Conservation (phyloP, 306 rosid genomes). For the Cucurbita maxima region DNA sequence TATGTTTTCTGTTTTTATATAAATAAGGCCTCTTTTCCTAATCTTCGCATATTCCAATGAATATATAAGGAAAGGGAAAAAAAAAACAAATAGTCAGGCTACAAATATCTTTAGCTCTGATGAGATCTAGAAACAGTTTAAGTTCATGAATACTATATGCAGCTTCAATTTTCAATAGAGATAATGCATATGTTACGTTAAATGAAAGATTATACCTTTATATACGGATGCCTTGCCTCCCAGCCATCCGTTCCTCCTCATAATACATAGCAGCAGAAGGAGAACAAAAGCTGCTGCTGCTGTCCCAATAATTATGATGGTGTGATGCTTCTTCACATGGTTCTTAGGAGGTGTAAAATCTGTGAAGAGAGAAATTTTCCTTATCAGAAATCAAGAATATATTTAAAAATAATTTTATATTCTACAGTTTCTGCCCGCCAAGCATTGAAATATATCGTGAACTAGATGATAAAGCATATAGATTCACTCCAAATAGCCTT, state of each 20-base stretch:
- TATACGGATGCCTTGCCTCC: constrained; percentile 45
- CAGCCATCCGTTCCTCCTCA: constrained; percentile 52
- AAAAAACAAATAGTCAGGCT: background rate
- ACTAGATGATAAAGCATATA: background rate
- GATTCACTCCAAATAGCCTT: background rate
- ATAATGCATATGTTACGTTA: background rate
- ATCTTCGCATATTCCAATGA: background rate
- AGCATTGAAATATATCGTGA: background rate
- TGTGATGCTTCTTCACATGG: constrained; percentile 10
- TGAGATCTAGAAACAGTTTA: background rate
- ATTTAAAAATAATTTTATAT: background rate
- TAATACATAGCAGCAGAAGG: constrained; percentile 26
- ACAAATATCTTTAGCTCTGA: background rate
- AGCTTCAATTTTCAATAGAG: background rate
- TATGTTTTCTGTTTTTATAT: background rate
- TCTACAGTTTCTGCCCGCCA: background rate
- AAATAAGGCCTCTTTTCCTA: too few relatives aligned
- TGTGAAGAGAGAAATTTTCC: constrained; percentile 15
- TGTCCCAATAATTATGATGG: constrained; percentile 17
- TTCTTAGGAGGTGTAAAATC: constrained; percentile 56
- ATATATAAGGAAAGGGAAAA: background rate
- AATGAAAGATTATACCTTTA: constrained; percentile 38
- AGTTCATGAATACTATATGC: background rate
- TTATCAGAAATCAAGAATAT: background rate
- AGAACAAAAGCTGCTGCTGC: constrained; percentile 24